Base-by-base conservation (phyloP, 305 asterid genomes). In the Fraxinus nigra region DNA sequence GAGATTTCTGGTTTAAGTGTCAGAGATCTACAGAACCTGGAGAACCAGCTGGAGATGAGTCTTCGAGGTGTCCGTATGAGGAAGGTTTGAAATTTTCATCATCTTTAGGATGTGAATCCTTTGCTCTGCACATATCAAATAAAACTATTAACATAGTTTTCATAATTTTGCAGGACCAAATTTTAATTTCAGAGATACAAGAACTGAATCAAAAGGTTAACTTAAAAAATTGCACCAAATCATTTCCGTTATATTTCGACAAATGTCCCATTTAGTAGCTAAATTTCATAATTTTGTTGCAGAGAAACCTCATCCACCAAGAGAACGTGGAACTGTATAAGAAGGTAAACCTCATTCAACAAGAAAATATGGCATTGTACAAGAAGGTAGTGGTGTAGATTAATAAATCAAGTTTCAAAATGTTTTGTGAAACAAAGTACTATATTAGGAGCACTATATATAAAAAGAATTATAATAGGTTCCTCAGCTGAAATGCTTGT, bases 311-410 rank as follows among this genome's bases (percentile, higher is more conserved):
- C 80, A 87, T 93, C 85, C 93, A 88, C 74, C 90, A 87, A 84
- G 97, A 93, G 89, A 91, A 93, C 80, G 76, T 89, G 85, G 95
- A 90, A 86, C 85, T 93, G 80, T 75, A 86, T 86, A 86, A 87
- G 91, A 90, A 91, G 90, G 91, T 89, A 85, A 85, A 79, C 83
- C 80, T 84, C 83, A 80, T 87, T 84, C 85, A 48, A 72, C 81
- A 88, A 87, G 92, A 91, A 85, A 90, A 89, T 75, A 81, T 73
- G 88, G 87, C 89, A 76, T 83, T 89, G 86, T 77, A 84, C 80
- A 91, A 87, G 81, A 87, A 88, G 93, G 97, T 90, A 92, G 74
- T 75, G 38, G 72, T 63, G 75, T 74, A 22, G 76, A 76, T 40
- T 67, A 78, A 35, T 35, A 79, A 79, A 48, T 37, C 46, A 61